Percentiles rank a stretch among this genome's conserved stretches.
These are phyloP conservation scores for Aspergillus sergii DNA, from an alignment of 2,329 filamentous ascomycete genomes.

Conservation along the genomic window DNA sequence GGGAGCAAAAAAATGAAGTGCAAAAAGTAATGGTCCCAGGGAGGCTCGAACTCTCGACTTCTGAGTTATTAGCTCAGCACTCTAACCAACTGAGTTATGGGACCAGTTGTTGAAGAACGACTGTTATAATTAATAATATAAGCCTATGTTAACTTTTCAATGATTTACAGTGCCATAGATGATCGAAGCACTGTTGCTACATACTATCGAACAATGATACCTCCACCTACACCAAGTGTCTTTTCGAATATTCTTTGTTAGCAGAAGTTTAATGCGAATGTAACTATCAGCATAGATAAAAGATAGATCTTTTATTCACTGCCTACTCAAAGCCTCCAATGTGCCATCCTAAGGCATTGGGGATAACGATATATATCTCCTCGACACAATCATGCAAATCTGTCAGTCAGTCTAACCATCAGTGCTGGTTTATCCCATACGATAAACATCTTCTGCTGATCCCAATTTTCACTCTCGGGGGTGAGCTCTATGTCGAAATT, in stretches of 20 bases:
- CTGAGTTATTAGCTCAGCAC: constrained; percentile 6
- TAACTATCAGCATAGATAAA: background rate
- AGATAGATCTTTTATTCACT: background rate
- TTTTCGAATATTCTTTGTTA: background rate
- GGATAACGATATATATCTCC: no score
- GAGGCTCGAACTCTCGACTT: constrained; percentile 7
- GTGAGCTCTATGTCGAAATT: constrained; percentile 26
- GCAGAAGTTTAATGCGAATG: background rate
- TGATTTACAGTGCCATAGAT: no score
- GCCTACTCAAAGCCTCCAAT: no score
- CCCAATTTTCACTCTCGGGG: constrained; percentile 22
- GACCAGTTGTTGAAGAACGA: background rate
- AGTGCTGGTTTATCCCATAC: constrained; percentile 32
- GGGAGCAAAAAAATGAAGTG: background rate
- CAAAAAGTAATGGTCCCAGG: constrained; percentile 1
- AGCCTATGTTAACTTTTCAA: background rate
- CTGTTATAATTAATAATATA: background rate
- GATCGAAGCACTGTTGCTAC: no score
- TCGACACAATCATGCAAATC: background rate
- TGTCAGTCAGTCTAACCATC: constrained; percentile 1
- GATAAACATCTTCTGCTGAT: constrained; percentile 25
- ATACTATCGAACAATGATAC: no score
- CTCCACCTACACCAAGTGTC: background rate
- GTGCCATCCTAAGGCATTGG: no score
- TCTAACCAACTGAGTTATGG: constrained; percentile 6